Conservation (phyloP, 768 basidiomycete genomes). For the Astraeus odoratus region DNA sequence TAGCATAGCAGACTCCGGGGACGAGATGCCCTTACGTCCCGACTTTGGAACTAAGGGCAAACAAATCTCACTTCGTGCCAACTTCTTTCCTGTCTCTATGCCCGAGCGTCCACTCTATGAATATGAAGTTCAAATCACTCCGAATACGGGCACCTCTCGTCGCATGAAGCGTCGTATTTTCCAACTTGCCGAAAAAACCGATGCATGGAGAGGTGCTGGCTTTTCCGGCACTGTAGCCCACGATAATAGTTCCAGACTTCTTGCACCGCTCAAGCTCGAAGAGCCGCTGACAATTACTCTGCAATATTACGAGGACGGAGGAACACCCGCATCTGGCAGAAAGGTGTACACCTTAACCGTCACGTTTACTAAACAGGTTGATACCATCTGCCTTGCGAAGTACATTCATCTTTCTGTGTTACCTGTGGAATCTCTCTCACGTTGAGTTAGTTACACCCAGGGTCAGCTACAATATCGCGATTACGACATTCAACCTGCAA, state of each 20-base stretch:
- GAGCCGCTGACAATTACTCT: slow-evolving; percentile 36
- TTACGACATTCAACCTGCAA: slow-evolving; percentile 40
- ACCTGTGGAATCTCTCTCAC: slow-evolving; percentile 6
- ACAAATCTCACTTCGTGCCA: slow-evolving; percentile 37
- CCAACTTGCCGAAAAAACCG: slow-evolving; percentile 39
- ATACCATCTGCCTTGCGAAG: slow-evolving; percentile 33
- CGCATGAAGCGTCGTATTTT: slow-evolving; percentile 42
- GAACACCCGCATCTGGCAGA: slow-evolving; percentile 22
- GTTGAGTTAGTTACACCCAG: slow-evolving; percentile 33
- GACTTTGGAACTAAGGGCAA: slow-evolving; percentile 37
- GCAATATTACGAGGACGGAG: slow-evolving; percentile 35
- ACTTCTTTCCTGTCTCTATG: slow-evolving; percentile 41
- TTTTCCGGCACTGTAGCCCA: slow-evolving; percentile 40
- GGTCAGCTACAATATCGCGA: slow-evolving; percentile 37
- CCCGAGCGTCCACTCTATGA: slow-evolving; percentile 30
- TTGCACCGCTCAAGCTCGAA: slow-evolving; percentile 34
- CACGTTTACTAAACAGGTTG: slow-evolving; percentile 36
- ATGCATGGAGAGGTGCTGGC: slow-evolving; percentile 34
- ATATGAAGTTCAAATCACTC: slow-evolving; percentile 40
- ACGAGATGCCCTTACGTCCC: slow-evolving; percentile 37
- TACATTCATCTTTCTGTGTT: not conserved
- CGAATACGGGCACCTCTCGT: slow-evolving; percentile 26
- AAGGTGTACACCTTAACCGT: slow-evolving; percentile 41
- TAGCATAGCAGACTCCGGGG: slow-evolving; percentile 14
- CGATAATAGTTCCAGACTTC: slow-evolving; percentile 40